Conservation (phyloP, 345 rosid species). For the Lagerstroemia speciosa region DNA sequence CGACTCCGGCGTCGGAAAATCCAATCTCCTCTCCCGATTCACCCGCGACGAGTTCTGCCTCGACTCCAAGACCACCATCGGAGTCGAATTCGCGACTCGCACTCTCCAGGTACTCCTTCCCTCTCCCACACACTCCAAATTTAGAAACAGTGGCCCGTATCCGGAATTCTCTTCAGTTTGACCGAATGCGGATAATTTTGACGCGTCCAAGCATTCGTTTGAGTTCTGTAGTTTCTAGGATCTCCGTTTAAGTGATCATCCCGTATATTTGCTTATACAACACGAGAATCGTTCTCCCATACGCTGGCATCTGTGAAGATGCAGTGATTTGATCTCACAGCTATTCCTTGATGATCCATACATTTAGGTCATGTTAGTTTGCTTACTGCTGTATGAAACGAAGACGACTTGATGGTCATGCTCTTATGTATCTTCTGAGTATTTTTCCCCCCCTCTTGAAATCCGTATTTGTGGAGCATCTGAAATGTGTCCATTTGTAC, state of each 20-base stretch:
- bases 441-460: no score
- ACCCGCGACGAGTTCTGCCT: constrained; percentile 85
- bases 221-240: not conserved
- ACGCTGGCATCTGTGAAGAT: no score
- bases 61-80: constrained; percentile 82
- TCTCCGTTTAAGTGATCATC: not conserved
- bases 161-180: not conserved
- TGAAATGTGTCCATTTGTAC: not conserved
- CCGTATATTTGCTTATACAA: not conserved
- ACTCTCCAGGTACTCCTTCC: constrained; percentile 16
- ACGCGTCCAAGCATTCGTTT: not conserved
- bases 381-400: not conserved
- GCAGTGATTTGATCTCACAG: no score
- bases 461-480: not conserved
- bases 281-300: not conserved
- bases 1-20: constrained; percentile 65
- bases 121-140: not conserved
- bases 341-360: no score
- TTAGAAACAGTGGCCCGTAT: not conserved
- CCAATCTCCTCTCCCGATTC: constrained; percentile 38
- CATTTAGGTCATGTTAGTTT: not conserved
- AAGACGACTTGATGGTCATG: no score
- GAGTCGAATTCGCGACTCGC: constrained; percentile 86
- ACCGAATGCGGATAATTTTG: not conserved
- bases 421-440: no score